Percentiles rank a stretch among this genome's conserved stretches.
Evolutionary conservation across 768 basidiomycete species (phyloP).

Genomic region (Boletus fagicola): DNA sequence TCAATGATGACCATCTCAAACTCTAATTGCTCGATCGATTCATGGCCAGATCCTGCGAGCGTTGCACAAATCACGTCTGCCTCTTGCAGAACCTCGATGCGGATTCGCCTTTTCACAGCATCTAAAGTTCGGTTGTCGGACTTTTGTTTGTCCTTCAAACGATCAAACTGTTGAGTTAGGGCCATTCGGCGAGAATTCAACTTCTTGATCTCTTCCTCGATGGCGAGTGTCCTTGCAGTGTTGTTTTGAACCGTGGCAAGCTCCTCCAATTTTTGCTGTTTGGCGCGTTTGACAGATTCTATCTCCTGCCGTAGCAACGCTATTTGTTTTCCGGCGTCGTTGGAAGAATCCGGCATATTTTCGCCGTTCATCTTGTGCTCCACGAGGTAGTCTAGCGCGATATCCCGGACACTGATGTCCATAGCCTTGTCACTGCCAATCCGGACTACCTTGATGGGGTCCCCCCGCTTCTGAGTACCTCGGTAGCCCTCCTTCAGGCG

Average conservation of each 20-base stretch:
- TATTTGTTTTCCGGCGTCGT: constrained; percentile 59
- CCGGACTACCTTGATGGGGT: constrained; percentile 83
- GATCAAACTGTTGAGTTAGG: constrained; percentile 70
- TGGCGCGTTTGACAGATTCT: constrained; percentile 59
- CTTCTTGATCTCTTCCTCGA: constrained; percentile 70
- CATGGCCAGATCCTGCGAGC: constrained; percentile 90
- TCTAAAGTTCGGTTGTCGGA: constrained; percentile 81
- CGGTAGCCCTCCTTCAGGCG: constrained; percentile 81
- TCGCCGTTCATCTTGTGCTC: constrained; percentile 63
- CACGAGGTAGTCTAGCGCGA: constrained; percentile 84
- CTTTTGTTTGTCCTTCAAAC: constrained; percentile 78
- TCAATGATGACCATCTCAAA: constrained; percentile 98
- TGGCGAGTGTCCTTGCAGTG: constrained; percentile 43
- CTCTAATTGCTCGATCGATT: constrained; percentile 74
- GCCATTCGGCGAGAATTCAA: constrained; percentile 64
- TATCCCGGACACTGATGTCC: constrained; percentile 76
- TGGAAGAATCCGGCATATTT: constrained; percentile 38
- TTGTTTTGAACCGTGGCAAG: constrained; percentile 57
- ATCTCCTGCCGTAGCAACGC: constrained; percentile 61
- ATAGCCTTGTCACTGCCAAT: constrained; percentile 77
- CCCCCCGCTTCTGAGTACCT: constrained; percentile 49
- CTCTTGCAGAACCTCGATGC: constrained; percentile 73
- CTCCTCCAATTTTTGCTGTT: constrained; percentile 62
- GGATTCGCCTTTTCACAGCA: constrained; percentile 69
- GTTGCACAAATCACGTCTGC: constrained; percentile 95